phyloP scores from a whole-genome alignment of 2,329 filamentous ascomycete genomes.

The Ascochyta viciae-villosae region DNA sequence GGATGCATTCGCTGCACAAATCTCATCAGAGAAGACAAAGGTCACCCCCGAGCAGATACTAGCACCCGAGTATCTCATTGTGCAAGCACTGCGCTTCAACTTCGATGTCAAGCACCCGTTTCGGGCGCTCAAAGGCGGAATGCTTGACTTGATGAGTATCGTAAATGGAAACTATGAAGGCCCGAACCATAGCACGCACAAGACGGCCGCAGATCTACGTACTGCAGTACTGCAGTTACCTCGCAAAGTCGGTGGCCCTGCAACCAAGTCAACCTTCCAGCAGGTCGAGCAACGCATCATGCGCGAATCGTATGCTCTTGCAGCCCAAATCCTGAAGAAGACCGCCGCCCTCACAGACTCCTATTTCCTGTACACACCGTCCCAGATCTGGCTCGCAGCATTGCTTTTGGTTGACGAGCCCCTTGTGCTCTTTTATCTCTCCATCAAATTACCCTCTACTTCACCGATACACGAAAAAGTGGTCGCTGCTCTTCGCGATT shows the following conservation, averaged over 20 bases:
- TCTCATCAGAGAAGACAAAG: constrained; percentile 48
- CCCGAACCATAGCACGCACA: constrained; percentile 23
- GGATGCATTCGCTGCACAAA: constrained; percentile 60
- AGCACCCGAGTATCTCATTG: constrained; percentile 89
- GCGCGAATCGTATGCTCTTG: constrained; percentile 70
- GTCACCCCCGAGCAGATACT: constrained; percentile 80
- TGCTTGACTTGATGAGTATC: constrained; percentile 79
- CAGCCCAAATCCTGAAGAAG: constrained; percentile 63
- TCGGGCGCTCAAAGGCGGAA: constrained; percentile 81
- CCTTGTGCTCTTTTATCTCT: constrained; percentile 59
- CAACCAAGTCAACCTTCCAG: constrained; percentile 22
- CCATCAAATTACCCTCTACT: constrained; percentile 50
- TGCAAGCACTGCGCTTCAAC: constrained; percentile 89
- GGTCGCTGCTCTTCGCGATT: constrained; percentile 47
- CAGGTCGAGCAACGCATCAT: constrained; percentile 56
- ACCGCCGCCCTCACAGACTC: constrained; percentile 87
- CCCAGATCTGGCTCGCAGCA: constrained; percentile 89
- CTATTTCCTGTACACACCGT: constrained; percentile 96
- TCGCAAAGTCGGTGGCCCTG: constrained; percentile 19
- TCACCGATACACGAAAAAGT: constrained; percentile 43
- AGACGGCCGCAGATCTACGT: constrained; percentile 34
- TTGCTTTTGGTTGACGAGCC: constrained; percentile 76
- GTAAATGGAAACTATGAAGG: constrained; percentile 64
- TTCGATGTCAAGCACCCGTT: constrained; percentile 94
- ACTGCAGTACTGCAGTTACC: constrained; percentile 40